Conservation (phyloP, 1,139 yeast species). For the Geotrichum histeridarum region DNA sequence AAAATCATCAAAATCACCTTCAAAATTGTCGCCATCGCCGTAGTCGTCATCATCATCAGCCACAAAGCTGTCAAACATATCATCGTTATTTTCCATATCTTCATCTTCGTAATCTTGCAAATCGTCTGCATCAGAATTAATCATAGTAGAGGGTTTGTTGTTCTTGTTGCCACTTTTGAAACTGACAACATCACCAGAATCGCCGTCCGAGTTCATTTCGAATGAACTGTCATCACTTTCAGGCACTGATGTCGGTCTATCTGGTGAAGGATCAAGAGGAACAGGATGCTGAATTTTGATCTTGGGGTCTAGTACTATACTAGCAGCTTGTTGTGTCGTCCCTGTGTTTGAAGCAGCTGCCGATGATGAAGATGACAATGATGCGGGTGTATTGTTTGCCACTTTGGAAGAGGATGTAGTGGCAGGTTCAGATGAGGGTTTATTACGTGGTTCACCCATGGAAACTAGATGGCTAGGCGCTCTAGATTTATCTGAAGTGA, state of each 20-base stretch:
- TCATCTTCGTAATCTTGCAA: conserved; percentile 5
- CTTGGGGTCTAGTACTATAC: not conserved
- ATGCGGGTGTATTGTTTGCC: not conserved
- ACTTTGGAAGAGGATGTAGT: not conserved
- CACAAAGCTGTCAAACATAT: not conserved
- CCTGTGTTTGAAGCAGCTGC: not conserved
- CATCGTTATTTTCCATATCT: not conserved
- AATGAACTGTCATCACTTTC: conserved; percentile 10
- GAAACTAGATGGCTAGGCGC: not conserved
- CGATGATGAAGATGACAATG: not conserved
- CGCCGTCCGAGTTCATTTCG: conserved; percentile 7
- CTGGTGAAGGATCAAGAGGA: conserved; percentile 1
- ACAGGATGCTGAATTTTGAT: not conserved
- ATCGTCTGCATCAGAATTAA: conserved; percentile 3
- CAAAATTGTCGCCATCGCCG: conserved; percentile 6
- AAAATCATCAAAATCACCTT: conserved; percentile 10
- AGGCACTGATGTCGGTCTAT: conserved; percentile 1
- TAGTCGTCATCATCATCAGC: conserved; percentile 2
- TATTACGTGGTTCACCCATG: not conserved
- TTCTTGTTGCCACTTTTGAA: not conserved
- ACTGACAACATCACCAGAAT: conserved; percentile 2
- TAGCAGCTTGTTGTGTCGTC: not conserved
- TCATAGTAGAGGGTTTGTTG: not conserved
- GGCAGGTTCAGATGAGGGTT: not conserved
- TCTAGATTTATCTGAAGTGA: not conserved